Base-by-base conservation (phyloP, 2,329 filamentous ascomycete species). In the Pseudocercospora cruenta region DNA sequence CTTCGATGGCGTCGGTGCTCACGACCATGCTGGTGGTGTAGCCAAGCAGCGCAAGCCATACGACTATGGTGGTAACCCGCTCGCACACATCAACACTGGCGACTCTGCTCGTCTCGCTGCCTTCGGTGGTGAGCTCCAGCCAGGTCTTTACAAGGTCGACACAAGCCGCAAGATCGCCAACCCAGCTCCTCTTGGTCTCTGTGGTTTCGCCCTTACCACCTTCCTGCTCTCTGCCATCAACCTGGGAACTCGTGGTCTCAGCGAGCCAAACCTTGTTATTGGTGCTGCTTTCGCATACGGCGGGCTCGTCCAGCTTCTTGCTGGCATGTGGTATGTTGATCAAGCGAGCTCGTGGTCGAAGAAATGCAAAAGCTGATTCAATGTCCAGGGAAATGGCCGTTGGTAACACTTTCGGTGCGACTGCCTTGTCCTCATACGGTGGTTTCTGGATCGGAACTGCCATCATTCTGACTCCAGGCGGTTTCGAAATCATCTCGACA, bases 151-250 rank as follows among this genome's bases (percentile, higher is more conserved):
- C 78, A 75, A 73, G 69, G 65, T 72, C 55, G 73, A 70, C 60
- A 62, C 67, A 36, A 62, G 71, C 58, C 79, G 79, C 76, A 85
- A 84, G 45, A 51, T 87, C 73, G 86, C 82, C 75, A 88, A 88
- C 75, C 86, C 87, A 55, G 86, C 86, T 65, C 86, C 86, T 9
- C 81, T 88, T 22, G 86, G 86, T 63, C 82, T 88, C 55, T 84
- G 86, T 59, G 86, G 85, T 78, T 90, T 90, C 78, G 87, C 87
- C n/a, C 74, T 88, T 69, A 89, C 88, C 9, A 89, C 87, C 9
- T 89, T 90, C 73, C 82, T 87, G 14, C 81, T 90, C 61, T 83
- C 81, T 4, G 72, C 81, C 58, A 82, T 84, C 77, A 84, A 84
- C 70, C 70, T 84, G 69, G 78, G 80, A 36, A 83, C 82, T 3